Base-by-base conservation (phyloP, 2,329 filamentous ascomycete species). In the Peltaster fructicola region DNA sequence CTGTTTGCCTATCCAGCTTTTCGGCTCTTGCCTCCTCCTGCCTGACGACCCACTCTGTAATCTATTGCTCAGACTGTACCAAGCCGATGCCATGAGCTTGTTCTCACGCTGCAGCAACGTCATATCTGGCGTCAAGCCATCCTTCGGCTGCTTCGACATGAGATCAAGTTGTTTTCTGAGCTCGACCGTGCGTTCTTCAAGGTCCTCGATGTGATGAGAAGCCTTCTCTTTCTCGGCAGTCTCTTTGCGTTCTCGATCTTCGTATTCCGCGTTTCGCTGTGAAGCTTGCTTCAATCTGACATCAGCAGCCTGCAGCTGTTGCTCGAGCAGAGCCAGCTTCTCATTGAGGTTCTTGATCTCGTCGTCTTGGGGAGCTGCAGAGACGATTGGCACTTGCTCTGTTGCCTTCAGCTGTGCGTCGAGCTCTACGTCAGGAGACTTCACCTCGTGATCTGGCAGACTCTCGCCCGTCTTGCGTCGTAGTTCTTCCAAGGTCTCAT, bases 1-100 rank as follows among this genome's bases (percentile, higher is more conserved):
- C 61, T 88, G 79, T 58, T 78, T 82, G 43, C 78, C 78, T 39
- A 90, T 54, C 77, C 78, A 90, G 52, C 77, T 84, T 52, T 70
- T 74, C 8, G 78, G 75, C 38, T 66, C 65, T 39, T 85, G 77
- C 38, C 69, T 68, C 38, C 76, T 64, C 36, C 80, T 60, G 44
- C 82, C 75, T 33, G 90, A 53, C 27, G 79, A 69, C 20, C 85
- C 73, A 33, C 78, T 82, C 53, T 88, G 79, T 38, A 90, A 52
- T 25, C 80, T 63, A 44, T 64, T 73, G 14, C 73, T 72, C 41
- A 88, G 65, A 49, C 85, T 78, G 53, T 84, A 84, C 78, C 78
- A 90, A 2, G 80, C 80, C n/a, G 72, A 76, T 14, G 73, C 61
- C 40, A 90, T 80, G 44, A 88, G 63, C 18, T 65, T 64, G 47